A percentile compares a stretch with the other conserved stretches of the same genome.
Conservation (phyloP, 352 stramenopile species). For the Globisporangium iwayamae region DNA sequence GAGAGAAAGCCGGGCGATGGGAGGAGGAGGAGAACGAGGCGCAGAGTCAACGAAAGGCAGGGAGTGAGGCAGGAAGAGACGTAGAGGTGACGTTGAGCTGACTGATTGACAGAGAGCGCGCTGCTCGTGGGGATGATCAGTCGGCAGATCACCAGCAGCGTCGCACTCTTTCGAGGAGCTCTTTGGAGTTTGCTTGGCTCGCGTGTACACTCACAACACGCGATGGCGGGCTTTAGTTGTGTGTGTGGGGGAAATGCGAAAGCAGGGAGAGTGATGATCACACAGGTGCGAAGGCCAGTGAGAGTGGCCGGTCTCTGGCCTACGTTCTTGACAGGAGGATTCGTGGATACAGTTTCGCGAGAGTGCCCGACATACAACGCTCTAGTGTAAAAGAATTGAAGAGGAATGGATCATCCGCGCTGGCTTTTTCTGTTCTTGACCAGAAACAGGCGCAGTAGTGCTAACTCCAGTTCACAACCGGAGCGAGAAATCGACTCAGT, state of each 20-base stretch:
- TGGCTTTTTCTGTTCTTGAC: conserved; percentile 3
- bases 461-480: not conserved
- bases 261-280: not conserved
- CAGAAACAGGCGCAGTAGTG: not conserved
- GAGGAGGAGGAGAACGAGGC: not conserved
- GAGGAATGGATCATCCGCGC: not conserved
- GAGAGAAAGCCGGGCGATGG: not conserved
- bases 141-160: too few species aligned
- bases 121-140: too few species aligned
- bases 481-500: not conserved
- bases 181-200: too few species aligned
- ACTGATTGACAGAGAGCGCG: too few species aligned
- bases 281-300: not conserved
- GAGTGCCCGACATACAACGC: not conserved
- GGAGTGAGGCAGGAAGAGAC: too few species aligned
- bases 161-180: too few species aligned
- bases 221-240: not conserved
- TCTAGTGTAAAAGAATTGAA: not conserved
- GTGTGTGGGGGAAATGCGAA: not conserved
- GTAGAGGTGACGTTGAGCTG: too few species aligned
- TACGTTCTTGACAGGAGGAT: conserved; percentile 4
- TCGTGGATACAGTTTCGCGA: not conserved
- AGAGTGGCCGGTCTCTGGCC: not conserved
- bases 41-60: too few species aligned
- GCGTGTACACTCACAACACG: too few species aligned